Percentiles rank a stretch among this genome's conserved stretches.
phyloP scores from a whole-genome alignment of 73 alveolate genomes.

The Tetrahymena malaccensis region DNA sequence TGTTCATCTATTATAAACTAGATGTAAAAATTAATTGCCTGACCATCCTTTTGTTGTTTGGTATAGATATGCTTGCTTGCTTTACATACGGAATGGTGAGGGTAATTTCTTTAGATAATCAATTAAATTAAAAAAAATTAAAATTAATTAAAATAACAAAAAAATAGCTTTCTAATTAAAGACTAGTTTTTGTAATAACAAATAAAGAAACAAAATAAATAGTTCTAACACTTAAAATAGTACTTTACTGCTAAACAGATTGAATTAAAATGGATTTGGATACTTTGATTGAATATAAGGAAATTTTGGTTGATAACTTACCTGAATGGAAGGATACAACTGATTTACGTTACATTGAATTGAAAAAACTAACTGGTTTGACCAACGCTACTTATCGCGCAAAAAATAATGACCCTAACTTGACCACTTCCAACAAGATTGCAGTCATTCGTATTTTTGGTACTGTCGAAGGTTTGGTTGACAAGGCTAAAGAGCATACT shows the following conservation, averaged over 20 bases:
- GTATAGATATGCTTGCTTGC: neutral
- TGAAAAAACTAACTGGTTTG: neutral
- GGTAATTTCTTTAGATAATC: neutral
- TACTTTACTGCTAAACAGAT: neutral
- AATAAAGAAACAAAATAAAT: neutral
- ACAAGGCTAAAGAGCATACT: neutral
- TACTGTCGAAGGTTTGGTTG: neutral
- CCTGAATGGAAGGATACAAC: neutral
- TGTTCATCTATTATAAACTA: neutral
- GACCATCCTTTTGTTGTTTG: neutral
- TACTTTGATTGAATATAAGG: neutral
- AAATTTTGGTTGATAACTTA: neutral
- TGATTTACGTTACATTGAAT: neutral
- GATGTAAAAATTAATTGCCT: neutral
- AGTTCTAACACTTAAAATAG: neutral
- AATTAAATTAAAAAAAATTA: neutral
- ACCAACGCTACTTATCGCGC: neutral
- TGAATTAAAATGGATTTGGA: neutral
- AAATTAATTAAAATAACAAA: neutral
- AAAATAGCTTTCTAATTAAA: neutral
- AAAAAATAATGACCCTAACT: neutral
- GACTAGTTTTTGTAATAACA: neutral
- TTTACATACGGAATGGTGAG: neutral
- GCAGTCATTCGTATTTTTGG: neutral
- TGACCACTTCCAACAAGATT: neutral